Evolutionary conservation across 371 early-diverging fungal genomes (phyloP), one percentile per base, ranked within the genome.

Genomic region (Mucor piriformis): DNA sequence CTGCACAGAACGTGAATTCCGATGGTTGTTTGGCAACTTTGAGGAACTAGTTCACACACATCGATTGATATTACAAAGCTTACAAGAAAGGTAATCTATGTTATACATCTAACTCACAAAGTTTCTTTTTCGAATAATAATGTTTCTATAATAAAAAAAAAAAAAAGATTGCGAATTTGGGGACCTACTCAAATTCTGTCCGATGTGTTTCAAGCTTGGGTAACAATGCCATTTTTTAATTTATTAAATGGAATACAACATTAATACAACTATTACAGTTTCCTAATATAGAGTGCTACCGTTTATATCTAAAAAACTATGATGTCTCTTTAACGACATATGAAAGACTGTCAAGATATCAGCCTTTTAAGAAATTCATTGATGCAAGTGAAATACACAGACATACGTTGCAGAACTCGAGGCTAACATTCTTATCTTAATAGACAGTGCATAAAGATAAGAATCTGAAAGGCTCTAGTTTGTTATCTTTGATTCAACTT

Each of bases 361-460:
- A 71, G 38, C 76, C 79, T 3, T 79, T 79, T 32, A 76, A 76
- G 48, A 79, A 79, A 53, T 79, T 75, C 56, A 63, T 79, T 44
- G 76, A 76, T 50, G 78, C 68, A 67, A 68, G 69, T 59, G 55
- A 55, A 46, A 6, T 37, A 44, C 42, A 12, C 18, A n/a, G 47
- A n/a, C n/a, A n/a, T n/a, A n/a, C n/a, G n/a, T n/a, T n/a, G n/a
- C n/a, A 12, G 0, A 21, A 46, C 25, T 3, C 13, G 11, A 37
- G 4, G 12, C 12, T 35, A 51, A 21, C 29, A 23, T 29, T 42
- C 1, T 20, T 18, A 27, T 1, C n/a, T 29, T 46, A 29, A 34
- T 53, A 64, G 64, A 43, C 47, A 23, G 59, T 54, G 11, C 64
- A 64, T 24, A 64, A 64, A 49, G 64, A 64, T 12, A 64, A 64